phyloP scores from a whole-genome alignment of 2,329 filamentous ascomycete species.

The Rasamsonia emersonii region DNA sequence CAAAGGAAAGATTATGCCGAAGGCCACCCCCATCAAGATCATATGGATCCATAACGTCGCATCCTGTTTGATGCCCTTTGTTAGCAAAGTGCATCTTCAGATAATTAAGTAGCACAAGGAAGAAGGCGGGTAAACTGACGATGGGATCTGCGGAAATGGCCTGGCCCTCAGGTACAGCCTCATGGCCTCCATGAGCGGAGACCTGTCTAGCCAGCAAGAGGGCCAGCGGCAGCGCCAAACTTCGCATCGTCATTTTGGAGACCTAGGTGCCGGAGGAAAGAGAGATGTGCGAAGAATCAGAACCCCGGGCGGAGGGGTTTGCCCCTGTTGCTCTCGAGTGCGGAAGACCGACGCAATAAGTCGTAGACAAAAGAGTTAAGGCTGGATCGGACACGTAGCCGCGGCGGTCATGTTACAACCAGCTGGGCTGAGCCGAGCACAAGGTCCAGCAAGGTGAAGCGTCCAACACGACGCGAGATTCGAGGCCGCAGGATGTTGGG shows the following conservation, averaged over 20 bases:
- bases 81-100: slow-evolving; percentile 6
- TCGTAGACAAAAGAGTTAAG: too few species aligned
- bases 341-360: too few species aligned
- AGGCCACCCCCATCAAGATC: slow-evolving; percentile 73
- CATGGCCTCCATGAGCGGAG: slow-evolving; percentile 46
- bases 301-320: too few species aligned
- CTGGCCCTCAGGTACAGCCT: slow-evolving; percentile 58
- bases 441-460: too few species aligned
- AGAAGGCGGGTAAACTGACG: slow-evolving; percentile 40
- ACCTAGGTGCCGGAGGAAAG: not conserved
- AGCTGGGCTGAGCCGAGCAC: too few species aligned
- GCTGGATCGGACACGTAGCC: too few species aligned
- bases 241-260: slow-evolving; percentile 5
- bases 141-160: slow-evolving; percentile 65
- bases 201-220: slow-evolving; percentile 20
- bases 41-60: slow-evolving; percentile 90
- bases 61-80: slow-evolving; percentile 43
- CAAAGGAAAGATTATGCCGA: slow-evolving; percentile 84
- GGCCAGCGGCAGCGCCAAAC: slow-evolving; percentile 15
- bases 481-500: too few species aligned
- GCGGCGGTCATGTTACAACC: too few species aligned
- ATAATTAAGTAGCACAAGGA: slow-evolving; percentile 5
- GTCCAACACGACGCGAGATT: too few species aligned
- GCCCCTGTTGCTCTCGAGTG: too few species aligned
- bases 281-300: too few species aligned